phyloP scores from a whole-genome alignment of 345 rosid genomes.

The Ailanthus altissimus region DNA sequence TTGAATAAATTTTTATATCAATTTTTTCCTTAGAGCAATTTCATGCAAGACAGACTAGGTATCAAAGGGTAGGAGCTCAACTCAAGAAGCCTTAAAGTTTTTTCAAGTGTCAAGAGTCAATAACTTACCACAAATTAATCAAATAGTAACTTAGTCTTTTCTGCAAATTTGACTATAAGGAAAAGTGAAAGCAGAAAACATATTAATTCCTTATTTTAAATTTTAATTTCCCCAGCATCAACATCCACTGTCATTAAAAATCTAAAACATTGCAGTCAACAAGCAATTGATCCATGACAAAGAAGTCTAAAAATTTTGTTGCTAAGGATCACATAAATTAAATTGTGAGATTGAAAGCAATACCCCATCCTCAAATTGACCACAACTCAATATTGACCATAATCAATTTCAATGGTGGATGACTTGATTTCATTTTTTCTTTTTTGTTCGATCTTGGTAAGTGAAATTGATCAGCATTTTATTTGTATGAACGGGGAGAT shows the following conservation, averaged over 20 bases:
- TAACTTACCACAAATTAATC: background rate
- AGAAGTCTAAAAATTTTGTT: background rate
- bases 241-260: background rate
- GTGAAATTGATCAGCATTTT: background rate
- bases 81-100: background rate
- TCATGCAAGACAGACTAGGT: background rate
- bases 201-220: background rate
- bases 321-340: background rate
- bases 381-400: background rate
- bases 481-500: background rate
- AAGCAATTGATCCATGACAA: background rate
- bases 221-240: background rate
- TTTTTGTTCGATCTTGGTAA: background rate
- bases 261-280: background rate
- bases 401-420: background rate
- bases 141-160: background rate
- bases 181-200: background rate
- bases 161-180: too few species aligned
- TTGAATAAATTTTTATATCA: too few species aligned
- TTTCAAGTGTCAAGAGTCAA: background rate
- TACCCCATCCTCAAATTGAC: background rate
- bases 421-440: background rate
- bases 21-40: background rate
- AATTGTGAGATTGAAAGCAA: background rate
- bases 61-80: background rate